Evolutionary conservation across 768 basidiomycete species (phyloP).

Genomic region (Lyophyllum decastes): DNA sequence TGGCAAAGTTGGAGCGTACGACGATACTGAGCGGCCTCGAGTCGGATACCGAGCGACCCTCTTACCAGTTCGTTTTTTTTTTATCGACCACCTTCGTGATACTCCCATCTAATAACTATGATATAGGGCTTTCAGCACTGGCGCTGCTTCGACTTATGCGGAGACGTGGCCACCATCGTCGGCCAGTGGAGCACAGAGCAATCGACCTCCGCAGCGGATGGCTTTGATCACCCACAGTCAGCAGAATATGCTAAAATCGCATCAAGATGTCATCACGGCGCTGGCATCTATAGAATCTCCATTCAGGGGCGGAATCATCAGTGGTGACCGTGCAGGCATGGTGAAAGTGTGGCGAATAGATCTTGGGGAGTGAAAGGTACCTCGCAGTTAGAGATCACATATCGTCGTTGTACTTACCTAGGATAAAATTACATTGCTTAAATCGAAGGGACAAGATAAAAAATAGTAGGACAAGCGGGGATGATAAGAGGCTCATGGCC

Average conservation of each 20-base stretch:
- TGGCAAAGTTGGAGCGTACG: constrained; percentile 71
- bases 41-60: constrained; percentile 71
- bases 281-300: constrained; percentile 89
- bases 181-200: constrained; percentile 48
- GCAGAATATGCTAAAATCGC: constrained; percentile 80
- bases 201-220: constrained; percentile 73
- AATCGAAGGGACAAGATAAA: no score
- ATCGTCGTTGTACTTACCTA: no score
- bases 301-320: constrained; percentile 90
- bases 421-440: no score
- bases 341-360: constrained; percentile 91
- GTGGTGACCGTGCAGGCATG: constrained; percentile 85
- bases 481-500: no score
- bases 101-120: not conserved
- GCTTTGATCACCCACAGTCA: constrained; percentile 81
- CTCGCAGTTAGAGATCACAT: not conserved
- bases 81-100: not conserved
- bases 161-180: constrained; percentile 61
- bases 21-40: constrained; percentile 79
- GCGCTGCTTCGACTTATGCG: constrained; percentile 53
- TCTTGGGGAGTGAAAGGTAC: constrained; percentile 32
- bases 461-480: no score
- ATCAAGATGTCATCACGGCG: constrained; percentile 89
- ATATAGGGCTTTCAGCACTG: constrained; percentile 37
- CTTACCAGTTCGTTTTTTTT: constrained; percentile 63